phyloP scores from a whole-genome alignment of 805 yeast genomes.

The Ogataea allantospora region DNA sequence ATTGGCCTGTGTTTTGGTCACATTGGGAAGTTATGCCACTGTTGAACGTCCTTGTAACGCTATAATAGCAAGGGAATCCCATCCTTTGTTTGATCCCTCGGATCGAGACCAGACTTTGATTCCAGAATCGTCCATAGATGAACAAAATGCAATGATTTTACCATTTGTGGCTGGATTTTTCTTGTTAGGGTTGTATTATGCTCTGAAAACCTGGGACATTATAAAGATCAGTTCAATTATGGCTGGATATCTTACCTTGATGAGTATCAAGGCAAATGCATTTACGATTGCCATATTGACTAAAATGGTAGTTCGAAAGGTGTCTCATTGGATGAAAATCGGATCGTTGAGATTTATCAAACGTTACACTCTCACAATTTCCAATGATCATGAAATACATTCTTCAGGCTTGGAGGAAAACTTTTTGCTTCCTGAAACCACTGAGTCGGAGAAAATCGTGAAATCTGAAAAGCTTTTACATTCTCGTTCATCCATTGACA shows the following conservation, averaged over 20 bases:
- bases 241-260: slow-evolving; percentile 35
- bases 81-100: slow-evolving; percentile 42
- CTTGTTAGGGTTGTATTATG: slow-evolving; percentile 40
- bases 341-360: slow-evolving; percentile 30
- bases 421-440: slow-evolving; percentile 29
- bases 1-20: slow-evolving; percentile 30
- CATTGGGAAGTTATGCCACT: slow-evolving; percentile 37
- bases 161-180: slow-evolving; percentile 44
- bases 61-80: slow-evolving; percentile 32
- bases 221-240: slow-evolving; percentile 34
- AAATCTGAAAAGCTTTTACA: slow-evolving; percentile 27
- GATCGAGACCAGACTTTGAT: slow-evolving; percentile 33
- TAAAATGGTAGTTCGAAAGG: slow-evolving; percentile 29
- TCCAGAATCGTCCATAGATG: slow-evolving; percentile 20
- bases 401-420: slow-evolving; percentile 40
- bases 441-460: slow-evolving; percentile 32
- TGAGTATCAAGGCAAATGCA: slow-evolving; percentile 36
- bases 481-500: slow-evolving; percentile 22
- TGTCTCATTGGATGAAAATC: slow-evolving; percentile 28
- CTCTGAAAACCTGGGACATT: slow-evolving; percentile 33
- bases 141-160: slow-evolving; percentile 37
- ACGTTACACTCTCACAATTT: slow-evolving; percentile 42
- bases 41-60: slow-evolving; percentile 33
- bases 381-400: slow-evolving; percentile 37
- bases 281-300: slow-evolving; percentile 30